Conservation (phyloP, 1,139 yeast genomes). For the Kurtzmaniella quercitrusa region DNA sequence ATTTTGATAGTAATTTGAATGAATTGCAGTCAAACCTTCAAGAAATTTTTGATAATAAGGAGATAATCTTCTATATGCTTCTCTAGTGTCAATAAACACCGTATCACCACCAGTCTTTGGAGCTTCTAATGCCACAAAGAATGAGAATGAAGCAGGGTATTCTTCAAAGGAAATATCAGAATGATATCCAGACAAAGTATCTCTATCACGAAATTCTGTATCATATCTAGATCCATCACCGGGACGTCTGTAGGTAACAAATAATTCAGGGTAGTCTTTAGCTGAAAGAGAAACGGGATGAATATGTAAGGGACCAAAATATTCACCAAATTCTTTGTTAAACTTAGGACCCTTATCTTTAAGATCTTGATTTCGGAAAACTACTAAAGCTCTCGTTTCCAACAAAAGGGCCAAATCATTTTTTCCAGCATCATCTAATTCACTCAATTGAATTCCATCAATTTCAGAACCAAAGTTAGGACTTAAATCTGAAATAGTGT, state of each 20-base stretch:
- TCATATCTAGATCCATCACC: constrained; percentile 21
- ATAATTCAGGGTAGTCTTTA: constrained; percentile 23
- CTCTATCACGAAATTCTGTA: constrained; percentile 16
- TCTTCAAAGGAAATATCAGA: constrained; percentile 30
- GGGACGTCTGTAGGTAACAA: constrained; percentile 26
- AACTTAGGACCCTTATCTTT: constrained; percentile 27
- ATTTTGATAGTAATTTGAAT: constrained; percentile 22
- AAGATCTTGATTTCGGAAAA: constrained; percentile 30
- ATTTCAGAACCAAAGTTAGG: constrained; percentile 32
- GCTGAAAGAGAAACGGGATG: constrained; percentile 27
- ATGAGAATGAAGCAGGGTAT: constrained; percentile 27
- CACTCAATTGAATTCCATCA: constrained; percentile 28
- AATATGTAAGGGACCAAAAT: constrained; percentile 30
- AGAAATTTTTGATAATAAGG: constrained; percentile 24
- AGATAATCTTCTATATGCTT: constrained; percentile 28
- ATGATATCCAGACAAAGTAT: constrained; percentile 21
- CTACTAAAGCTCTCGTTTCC: constrained; percentile 27
- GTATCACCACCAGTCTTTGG: constrained; percentile 32
- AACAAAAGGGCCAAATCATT: constrained; percentile 29
- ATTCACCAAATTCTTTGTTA: constrained; percentile 24
- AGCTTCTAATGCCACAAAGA: constrained; percentile 29
- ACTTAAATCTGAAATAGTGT: constrained; percentile 17
- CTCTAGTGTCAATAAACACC: constrained; percentile 27
- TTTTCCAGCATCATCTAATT: constrained; percentile 26
- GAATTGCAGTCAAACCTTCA: constrained; percentile 24